Evolutionary conservation across 1,284 basidiomycete species (phyloP).

Genomic region (Cryptococcus hybrid): DNA sequence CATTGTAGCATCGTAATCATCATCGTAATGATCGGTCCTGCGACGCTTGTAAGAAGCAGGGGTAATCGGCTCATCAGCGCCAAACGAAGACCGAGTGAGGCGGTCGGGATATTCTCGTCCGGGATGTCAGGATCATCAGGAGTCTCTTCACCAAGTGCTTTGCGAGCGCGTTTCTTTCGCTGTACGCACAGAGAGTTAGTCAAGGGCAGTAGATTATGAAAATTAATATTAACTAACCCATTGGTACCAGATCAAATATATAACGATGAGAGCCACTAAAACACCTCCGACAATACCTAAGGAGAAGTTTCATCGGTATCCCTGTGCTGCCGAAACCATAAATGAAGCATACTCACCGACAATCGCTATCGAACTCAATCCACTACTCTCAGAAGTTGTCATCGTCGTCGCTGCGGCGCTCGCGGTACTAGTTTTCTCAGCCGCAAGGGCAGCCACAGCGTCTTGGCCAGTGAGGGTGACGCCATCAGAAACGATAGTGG

Average conservation of each 20-base stretch:
- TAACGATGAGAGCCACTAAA: slow-evolving; percentile 8
- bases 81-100: slow-evolving; percentile 13
- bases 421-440: background rate
- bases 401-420: slow-evolving; percentile 1
- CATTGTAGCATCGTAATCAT: background rate
- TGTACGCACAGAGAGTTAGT: background rate
- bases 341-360: background rate
- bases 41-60: slow-evolving; percentile 3
- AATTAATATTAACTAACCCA: slow-evolving; percentile 9
- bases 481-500: slow-evolving; percentile 1
- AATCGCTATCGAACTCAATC: slow-evolving; percentile 37
- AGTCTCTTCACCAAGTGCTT: slow-evolving; percentile 6
- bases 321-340: background rate
- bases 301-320: background rate
- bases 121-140: slow-evolving; percentile 4
- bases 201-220: background rate
- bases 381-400: slow-evolving; percentile 27
- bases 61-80: slow-evolving; percentile 15
- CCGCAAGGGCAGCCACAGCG: slow-evolving; percentile 3
- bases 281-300: slow-evolving; percentile 15
- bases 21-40: background rate
- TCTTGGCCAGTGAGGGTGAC: slow-evolving; percentile 5
- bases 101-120: slow-evolving; percentile 5
- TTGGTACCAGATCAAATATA: slow-evolving; percentile 14
- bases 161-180: slow-evolving; percentile 13